Conservation (phyloP, 2,329 filamentous ascomycete genomes). For the Beauveria bassiana region DNA sequence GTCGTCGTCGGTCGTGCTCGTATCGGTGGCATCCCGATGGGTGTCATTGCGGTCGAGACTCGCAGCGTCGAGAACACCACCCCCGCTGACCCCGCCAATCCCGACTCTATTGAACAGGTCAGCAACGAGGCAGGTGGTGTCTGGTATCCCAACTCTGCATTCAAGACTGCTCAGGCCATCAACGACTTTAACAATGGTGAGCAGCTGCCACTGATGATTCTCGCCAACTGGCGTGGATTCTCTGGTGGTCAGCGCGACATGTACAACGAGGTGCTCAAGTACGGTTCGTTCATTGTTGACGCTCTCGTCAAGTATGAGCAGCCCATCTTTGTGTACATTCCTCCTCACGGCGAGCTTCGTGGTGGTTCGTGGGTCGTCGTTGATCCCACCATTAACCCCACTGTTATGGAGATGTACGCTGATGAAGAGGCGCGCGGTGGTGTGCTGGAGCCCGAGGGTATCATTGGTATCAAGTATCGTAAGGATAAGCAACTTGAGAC, state of each 20-base stretch:
- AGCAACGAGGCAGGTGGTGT: conserved; percentile 94
- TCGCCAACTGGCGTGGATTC: conserved; percentile 99
- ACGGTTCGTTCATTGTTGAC: conserved; percentile 98
- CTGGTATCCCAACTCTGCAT: conserved; percentile 99
- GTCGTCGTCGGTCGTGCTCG: conserved; percentile 95
- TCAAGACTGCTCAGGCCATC: conserved; percentile 98
- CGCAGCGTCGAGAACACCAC: conserved; percentile 94
- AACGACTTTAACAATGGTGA: conserved; percentile 99
- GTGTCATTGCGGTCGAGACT: conserved; percentile 95
- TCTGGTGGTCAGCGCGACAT: conserved; percentile 98
- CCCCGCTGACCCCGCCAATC: conserved; percentile 94
- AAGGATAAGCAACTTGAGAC: conserved; percentile 96
- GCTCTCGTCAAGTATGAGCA: conserved; percentile 98
- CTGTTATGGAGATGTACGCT: conserved; percentile 99
- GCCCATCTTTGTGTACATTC: conserved; percentile 98
- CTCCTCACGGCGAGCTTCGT: conserved; percentile 90
- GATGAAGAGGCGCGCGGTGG: conserved; percentile 91
- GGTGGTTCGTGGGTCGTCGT: conserved; percentile 99
- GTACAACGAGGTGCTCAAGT: conserved; percentile 99
- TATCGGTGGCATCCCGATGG: conserved; percentile 93
- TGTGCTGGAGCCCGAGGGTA: conserved; percentile 96
- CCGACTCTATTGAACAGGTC: conserved; percentile 95
- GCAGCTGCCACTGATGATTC: conserved; percentile 96
- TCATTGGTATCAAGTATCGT: conserved; percentile 97
- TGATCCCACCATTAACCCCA: conserved; percentile 94